Conservation (phyloP, 106 monocot species). For the Dioscorea dumetorum region DNA sequence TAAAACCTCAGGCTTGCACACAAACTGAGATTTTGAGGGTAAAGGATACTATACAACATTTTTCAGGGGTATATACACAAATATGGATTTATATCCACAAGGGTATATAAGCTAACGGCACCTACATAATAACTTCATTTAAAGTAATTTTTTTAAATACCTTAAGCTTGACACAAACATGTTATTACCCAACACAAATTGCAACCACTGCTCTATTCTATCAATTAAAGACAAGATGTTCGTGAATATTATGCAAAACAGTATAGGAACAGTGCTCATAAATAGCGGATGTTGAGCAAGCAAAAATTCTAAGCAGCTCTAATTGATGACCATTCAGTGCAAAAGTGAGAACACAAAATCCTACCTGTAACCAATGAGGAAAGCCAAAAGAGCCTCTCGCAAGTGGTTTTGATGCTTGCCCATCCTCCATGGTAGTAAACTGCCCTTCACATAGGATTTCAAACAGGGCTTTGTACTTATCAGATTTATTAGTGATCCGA, state of each 20-base stretch:
- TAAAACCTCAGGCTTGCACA: too few relatives aligned
- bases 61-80: too few relatives aligned
- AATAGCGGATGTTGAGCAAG: neutral
- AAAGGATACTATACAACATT: neutral
- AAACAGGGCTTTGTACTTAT: conserved; percentile 37
- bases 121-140: too few relatives aligned
- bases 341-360: neutral
- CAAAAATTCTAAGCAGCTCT: neutral
- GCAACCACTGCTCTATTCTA: neutral
- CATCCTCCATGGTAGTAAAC: conserved; percentile 28
- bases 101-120: too few relatives aligned
- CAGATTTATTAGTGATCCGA: conserved; percentile 35
- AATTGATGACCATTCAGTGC: neutral
- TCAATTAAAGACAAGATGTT: neutral
- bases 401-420: conserved; percentile 8
- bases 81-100: too few relatives aligned
- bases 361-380: conserved; percentile 61
- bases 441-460: conserved; percentile 43
- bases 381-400: conserved; percentile 48
- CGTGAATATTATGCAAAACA: neutral
- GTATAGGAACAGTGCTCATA: neutral
- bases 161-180: neutral
- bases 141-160: too few relatives aligned
- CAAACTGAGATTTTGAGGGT: too few relatives aligned
- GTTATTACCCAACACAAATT: neutral